Conservation (phyloP, 345 rosid species). For the Sapria himalayana region DNA sequence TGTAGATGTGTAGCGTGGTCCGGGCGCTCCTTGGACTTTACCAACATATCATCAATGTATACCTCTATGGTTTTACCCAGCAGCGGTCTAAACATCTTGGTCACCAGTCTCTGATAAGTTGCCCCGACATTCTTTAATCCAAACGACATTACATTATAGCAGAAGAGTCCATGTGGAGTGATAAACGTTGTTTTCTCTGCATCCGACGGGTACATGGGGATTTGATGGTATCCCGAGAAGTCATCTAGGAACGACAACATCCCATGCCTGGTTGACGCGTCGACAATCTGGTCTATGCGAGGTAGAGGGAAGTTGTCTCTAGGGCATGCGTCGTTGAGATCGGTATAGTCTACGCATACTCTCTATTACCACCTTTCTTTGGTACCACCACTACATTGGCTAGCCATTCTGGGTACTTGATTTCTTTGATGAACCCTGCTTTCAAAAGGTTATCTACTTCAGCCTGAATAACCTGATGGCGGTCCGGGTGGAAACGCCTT, state of each 20-base stretch:
- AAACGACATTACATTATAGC: conserved; percentile 2
- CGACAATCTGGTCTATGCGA: background rate
- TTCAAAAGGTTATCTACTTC: too few species aligned
- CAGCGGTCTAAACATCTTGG: background rate
- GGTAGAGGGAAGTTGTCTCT: conserved; percentile 2
- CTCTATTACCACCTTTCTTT: too few species aligned
- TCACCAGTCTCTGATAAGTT: conserved; percentile 1
- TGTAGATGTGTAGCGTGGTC: background rate
- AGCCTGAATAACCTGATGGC: too few species aligned
- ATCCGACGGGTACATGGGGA: background rate
- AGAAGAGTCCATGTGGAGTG: background rate
- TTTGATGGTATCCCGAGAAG: conserved; percentile 2
- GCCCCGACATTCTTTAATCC: conserved; percentile 1
- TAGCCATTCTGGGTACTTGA: too few species aligned
- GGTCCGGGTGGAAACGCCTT: too few species aligned
- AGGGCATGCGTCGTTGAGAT: background rate
- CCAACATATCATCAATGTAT: background rate
- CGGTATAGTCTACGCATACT: conserved; percentile 1
- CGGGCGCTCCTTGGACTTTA: background rate
- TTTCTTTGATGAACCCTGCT: too few species aligned
- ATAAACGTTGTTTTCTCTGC: background rate
- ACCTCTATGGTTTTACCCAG: background rate
- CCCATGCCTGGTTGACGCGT: background rate
- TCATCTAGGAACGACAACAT: conserved; percentile 1
- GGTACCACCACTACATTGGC: too few species aligned